Base-by-base conservation (phyloP, 495 filamentous ascomycete species). In the Hyaloscypha bicolor region DNA sequence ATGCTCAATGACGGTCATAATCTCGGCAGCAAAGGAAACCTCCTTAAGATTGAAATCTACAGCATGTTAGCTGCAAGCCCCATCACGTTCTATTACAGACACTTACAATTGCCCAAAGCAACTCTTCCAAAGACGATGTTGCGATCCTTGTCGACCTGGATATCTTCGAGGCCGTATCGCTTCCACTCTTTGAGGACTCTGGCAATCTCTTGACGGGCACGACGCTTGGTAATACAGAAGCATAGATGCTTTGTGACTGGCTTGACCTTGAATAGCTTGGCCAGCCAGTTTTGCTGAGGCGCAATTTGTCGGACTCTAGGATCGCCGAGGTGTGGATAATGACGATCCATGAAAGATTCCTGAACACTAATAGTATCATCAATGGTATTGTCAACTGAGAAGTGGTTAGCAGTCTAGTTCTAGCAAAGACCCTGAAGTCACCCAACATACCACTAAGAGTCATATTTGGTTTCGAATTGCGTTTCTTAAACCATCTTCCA, bases 191-290 rank as follows among this genome's bases (percentile, higher is more conserved):
- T 85, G 12, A 97, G 85, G 39, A 96, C 79, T 22, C 81, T 82
- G 39, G 87, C 84, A 5, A 96, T 79, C 65, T 96, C 93, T 69
- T 89, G 89, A 39, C 93, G 87, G 22, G 88, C 88, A 62, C 87
- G 87, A 25, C 85, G 78, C 59, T 88, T 89, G 3, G 87, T 83
- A 25, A 91, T 81, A 6, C 84, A 83, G 70, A 98, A 89, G 74
- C 92, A 93, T 12, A 97, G 74, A 9, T 89, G 82, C 61, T 85
- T 84, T 32, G 80, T 87, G 0, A 90, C 89, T 0, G 95, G 94
- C 73, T 95, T 97, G 76, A 97, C 89, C 57, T 93, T 87, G 78
- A 99, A 90, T 25, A 98, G 86, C 19, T 91, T 90, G 39, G 90
- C 87, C 58, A 99, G 83, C 93, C 93, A 97, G 65, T 90, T 95